Conservation (phyloP, 768 basidiomycete species). For the Chalciporus piperatus region DNA sequence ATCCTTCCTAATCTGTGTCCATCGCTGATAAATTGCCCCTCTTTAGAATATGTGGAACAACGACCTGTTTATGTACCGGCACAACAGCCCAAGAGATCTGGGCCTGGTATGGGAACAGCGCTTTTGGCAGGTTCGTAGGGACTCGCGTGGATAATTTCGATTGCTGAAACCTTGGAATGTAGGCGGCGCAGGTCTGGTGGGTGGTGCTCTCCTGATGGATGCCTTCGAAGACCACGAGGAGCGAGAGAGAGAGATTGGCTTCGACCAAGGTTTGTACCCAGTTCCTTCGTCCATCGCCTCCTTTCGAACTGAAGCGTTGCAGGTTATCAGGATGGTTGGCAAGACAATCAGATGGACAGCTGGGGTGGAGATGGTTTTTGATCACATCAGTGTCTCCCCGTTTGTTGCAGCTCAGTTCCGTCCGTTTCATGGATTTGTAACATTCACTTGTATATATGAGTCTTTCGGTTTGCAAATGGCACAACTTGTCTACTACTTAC, state of each 20-base stretch:
- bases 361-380: conserved; percentile 10
- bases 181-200: conserved; percentile 68
- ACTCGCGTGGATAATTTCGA: neutral
- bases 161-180: conserved; percentile 1
- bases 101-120: conserved; percentile 49
- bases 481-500: too few species aligned
- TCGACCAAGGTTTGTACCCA: conserved; percentile 32
- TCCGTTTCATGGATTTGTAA: conserved; percentile 18
- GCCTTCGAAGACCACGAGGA: conserved; percentile 46
- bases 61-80: conserved; percentile 37
- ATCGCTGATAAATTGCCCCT: conserved; percentile 2
- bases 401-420: neutral
- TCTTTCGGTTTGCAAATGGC: neutral
- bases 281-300: conserved; percentile 1
- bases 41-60: conserved; percentile 31
- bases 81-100: conserved; percentile 43
- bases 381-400: neutral
- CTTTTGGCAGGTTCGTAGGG: conserved; percentile 42
- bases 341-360: conserved; percentile 3
- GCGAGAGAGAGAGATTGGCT: conserved; percentile 29
- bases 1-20: neutral
- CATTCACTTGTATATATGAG: neutral
- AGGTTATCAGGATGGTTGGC: conserved; percentile 33
- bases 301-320: conserved; percentile 5
- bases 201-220: conserved; percentile 53